These are phyloP conservation scores for Ogataea degrootiae DNA, from an alignment of 805 yeast species.

Conservation along the genomic window DNA sequence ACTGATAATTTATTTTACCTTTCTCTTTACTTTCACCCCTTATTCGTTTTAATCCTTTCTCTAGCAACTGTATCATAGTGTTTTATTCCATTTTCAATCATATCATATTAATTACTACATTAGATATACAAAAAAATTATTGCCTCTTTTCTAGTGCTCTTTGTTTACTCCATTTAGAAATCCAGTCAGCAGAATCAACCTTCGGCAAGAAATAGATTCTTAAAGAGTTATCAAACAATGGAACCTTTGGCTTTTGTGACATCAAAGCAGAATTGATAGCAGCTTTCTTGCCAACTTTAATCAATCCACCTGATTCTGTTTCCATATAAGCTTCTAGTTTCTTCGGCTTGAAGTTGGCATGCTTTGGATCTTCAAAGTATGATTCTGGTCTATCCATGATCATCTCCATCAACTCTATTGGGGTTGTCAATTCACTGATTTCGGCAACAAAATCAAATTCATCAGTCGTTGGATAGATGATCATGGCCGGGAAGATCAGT, in stretches of 20 bases:
- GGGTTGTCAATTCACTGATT: conserved; percentile 66
- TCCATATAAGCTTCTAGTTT: conserved; percentile 75
- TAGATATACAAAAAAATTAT: neutral
- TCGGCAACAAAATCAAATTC: conserved; percentile 80
- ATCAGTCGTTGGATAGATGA: conserved; percentile 76
- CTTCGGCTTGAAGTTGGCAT: conserved; percentile 51
- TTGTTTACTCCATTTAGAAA: conserved; percentile 58
- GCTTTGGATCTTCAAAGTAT: conserved; percentile 64
- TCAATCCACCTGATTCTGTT: conserved; percentile 76
- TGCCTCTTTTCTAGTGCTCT: conserved; percentile 48
- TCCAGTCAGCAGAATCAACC: conserved; percentile 58
- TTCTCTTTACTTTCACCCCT: too few relatives aligned
- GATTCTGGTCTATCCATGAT: conserved; percentile 63
- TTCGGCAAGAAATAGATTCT: conserved; percentile 79
- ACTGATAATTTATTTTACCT: too few relatives aligned
- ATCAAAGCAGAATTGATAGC: conserved; percentile 60
- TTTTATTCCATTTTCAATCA: too few relatives aligned
- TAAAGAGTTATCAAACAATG: conserved; percentile 69
- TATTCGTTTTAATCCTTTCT: too few relatives aligned
- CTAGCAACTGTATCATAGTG: too few relatives aligned
- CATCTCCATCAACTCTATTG: conserved; percentile 55
- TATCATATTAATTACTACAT: too few relatives aligned
- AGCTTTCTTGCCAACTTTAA: conserved; percentile 77
- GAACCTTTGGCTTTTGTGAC: conserved; percentile 59
- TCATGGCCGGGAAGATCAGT: conserved; percentile 73